Conservation (phyloP, 2,329 filamentous ascomycete species). For the Nemania diffusa region DNA sequence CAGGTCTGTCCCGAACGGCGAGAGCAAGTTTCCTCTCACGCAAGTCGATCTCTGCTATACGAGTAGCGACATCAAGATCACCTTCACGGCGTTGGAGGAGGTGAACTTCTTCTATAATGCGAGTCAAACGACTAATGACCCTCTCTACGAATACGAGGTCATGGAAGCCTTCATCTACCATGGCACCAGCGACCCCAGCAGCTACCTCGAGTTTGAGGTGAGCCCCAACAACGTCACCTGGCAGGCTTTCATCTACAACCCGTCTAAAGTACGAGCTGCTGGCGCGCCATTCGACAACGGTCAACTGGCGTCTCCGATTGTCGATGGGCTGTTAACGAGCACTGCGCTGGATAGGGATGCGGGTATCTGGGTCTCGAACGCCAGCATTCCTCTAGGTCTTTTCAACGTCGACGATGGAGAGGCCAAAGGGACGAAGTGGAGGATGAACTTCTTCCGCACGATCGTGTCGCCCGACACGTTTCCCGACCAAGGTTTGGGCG, state of each 20-base stretch:
- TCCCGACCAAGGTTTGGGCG: constrained; percentile 57
- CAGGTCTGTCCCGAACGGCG: constrained; percentile 55
- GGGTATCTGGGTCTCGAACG: constrained; percentile 55
- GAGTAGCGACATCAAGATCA: constrained; percentile 52
- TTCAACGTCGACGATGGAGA: constrained; percentile 60
- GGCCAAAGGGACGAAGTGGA: constrained; percentile 58
- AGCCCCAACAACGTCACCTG: constrained; percentile 63
- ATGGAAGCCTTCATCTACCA: constrained; percentile 62
- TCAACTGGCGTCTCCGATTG: constrained; percentile 53
- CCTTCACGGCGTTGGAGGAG: constrained; percentile 59
- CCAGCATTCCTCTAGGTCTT: constrained; percentile 57
- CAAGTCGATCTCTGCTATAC: constrained; percentile 61
- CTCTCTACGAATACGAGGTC: constrained; percentile 61
- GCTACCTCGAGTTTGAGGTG: constrained; percentile 63
- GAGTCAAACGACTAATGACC: constrained; percentile 56
- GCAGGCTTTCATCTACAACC: constrained; percentile 63
- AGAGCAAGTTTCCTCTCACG: constrained; percentile 55
- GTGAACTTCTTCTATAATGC: constrained; percentile 59
- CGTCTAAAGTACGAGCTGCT: constrained; percentile 55
- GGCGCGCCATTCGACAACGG: constrained; percentile 58
- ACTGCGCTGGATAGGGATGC: constrained; percentile 53
- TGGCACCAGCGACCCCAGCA: constrained; percentile 58
- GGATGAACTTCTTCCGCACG: constrained; percentile 65
- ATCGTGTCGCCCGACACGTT: constrained; percentile 55
- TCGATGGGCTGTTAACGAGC: constrained; percentile 55